Base-by-base conservation (phyloP, 371 early-diverging fungal genomes). In the Zopfochytrium polystomum region DNA sequence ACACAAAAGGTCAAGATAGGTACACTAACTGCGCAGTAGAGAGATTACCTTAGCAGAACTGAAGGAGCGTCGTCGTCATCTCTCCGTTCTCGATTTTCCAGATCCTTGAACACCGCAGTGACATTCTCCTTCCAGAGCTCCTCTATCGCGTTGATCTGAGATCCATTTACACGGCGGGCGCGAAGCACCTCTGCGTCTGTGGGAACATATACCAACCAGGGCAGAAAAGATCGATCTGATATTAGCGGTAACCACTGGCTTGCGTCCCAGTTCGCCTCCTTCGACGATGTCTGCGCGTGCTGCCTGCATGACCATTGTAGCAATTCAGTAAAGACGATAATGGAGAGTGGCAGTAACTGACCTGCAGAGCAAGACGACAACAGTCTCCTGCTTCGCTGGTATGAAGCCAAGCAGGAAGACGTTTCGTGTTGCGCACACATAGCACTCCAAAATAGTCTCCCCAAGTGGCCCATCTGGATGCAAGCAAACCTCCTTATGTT, bases 361-460 rank as follows among this genome's bases (percentile, higher is more conserved):
- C 90, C 94, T 81, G 81, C 98, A 98, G 46, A 98, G 84, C 31
- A 98, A 74, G 3, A 98, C 97, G 0, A 98, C 96, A 0, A 98
- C 97, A 0, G 95, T 93, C 69, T 96, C 96, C 45, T 88, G 85
- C 73, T 98, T 98, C 20, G 98, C 98, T 2, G 98, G 97, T 62
- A 96, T 96, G 67, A 96, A 98, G 0, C 98, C 99, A 26, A 99
- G 85, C 58, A 94, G 80, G 68, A 99, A 99, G 18, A 95, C 89
- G 67, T 99, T 99, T 45, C 90, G 82, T 65, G 88, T 90, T 15
- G 95, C 94, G 75, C 99, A 99, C 74, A 93, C 90, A 75, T 93
- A 96, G 74, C 98, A 99, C 72, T 97, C 96, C 58, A 97, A 79
- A 0, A 89, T 81, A 3, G 93, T 91, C 58, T 96, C 96, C 11